These are phyloP conservation scores for Simmondsia chinensis DNA, from an alignment of 148 eudicot genomes.

Conservation along the genomic window DNA sequence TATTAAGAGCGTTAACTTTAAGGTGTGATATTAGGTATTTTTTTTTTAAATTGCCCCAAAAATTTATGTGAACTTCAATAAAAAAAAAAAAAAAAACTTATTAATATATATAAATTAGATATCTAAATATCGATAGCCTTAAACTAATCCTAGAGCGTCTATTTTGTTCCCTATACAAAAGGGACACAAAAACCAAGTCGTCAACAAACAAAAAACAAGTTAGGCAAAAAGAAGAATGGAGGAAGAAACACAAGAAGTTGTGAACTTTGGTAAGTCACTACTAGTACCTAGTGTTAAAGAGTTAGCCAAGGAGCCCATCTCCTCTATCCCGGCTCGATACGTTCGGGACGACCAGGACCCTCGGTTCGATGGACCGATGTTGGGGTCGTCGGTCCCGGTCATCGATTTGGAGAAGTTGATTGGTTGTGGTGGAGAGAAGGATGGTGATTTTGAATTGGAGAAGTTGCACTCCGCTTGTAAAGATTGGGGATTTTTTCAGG, in stretches of 20 bases:
- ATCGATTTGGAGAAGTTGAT: constrained; percentile 25
- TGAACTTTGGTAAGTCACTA: constrained; percentile 39
- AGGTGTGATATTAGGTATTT: too few species aligned
- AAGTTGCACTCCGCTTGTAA: constrained; percentile 35
- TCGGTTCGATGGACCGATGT: background rate
- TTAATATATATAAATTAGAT: too few species aligned
- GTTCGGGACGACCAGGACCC: constrained; percentile 16
- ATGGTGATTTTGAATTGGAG: constrained; percentile 16
- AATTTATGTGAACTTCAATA: too few species aligned
- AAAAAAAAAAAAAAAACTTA: too few species aligned
- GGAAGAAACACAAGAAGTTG: background rate
- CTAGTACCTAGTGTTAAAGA: constrained; percentile 54
- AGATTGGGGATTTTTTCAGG: constrained; percentile 63
- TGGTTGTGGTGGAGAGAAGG: constrained; percentile 2
- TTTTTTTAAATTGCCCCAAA: too few species aligned
- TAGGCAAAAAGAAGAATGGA: background rate
- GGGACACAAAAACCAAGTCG: too few species aligned
- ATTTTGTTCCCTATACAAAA: too few species aligned
- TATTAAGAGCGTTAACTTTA: too few species aligned
- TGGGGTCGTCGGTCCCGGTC: constrained; percentile 19
- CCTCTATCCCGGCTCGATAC: constrained; percentile 33
- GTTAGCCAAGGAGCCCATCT: constrained; percentile 26
- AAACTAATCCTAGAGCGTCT: too few species aligned
- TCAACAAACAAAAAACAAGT: too few species aligned
- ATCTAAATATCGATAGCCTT: too few species aligned